Evolutionary conservation across 2,329 filamentous ascomycete genomes (phyloP).

Genomic region (Fusarium devonianum): DNA sequence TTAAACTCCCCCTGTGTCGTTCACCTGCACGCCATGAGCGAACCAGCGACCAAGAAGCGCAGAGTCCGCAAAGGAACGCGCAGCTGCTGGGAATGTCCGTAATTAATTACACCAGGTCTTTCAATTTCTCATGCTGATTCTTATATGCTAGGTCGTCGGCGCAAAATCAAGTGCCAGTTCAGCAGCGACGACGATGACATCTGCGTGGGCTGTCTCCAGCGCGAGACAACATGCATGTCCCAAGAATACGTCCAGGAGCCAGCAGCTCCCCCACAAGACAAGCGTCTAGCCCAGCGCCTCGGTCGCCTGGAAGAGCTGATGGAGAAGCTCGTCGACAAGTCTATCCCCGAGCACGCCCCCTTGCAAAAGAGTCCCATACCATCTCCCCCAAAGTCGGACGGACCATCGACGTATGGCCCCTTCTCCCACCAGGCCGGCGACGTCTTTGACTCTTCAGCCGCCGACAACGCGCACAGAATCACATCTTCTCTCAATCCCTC

Average conservation of each 20-base stretch:
- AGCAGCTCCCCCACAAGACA: conserved; percentile 46
- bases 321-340: conserved; percentile 53
- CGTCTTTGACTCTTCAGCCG: conserved; percentile 31
- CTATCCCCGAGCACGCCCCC: background rate
- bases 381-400: conserved; percentile 27
- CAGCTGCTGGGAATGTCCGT: conserved; percentile 67
- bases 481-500: conserved; percentile 13
- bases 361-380: conserved; percentile 17
- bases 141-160: conserved; percentile 46
- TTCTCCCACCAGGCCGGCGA: conserved; percentile 40
- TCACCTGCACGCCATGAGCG: conserved; percentile 18
- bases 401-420: background rate
- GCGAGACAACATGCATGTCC: conserved; percentile 52
- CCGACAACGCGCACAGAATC: conserved; percentile 31
- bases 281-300: conserved; percentile 52
- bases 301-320: conserved; percentile 56
- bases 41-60: conserved; percentile 35
- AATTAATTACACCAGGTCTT: background rate
- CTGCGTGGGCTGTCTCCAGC: conserved; percentile 56
- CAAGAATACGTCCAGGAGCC: conserved; percentile 54
- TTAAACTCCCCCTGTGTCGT: background rate
- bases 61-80: conserved; percentile 63
- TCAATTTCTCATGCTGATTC: background rate
- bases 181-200: conserved; percentile 48
- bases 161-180: conserved; percentile 62